Evolutionary conservation across 345 rosid genomes (phyloP), one percentile per base, ranked within the genome.

Genomic region (Acer campestre): DNA sequence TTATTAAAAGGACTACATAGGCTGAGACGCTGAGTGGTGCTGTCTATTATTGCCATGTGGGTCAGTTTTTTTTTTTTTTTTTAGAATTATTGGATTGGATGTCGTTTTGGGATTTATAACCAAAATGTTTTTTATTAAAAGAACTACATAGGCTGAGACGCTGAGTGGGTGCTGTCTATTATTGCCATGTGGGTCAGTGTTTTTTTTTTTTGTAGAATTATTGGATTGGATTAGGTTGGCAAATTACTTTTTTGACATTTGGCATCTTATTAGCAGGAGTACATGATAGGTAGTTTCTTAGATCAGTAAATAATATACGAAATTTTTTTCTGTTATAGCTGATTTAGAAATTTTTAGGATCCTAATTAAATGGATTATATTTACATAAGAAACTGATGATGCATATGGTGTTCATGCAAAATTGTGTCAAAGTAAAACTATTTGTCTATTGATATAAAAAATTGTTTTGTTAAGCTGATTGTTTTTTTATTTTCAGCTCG

Each of bases 401-500:
- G 70, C 12, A 63, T n/a, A 20, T 44, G n/a, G 25, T 12, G 25
- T 42, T 44, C 38, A 40, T 7, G n/a, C 14, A 27, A 17, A 71
- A 35, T 1, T 35, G 14, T 10, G 25, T 16, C 42, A 59, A 67
- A 67, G 17, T 72, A 35, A 35, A 58, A 25, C 12, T 48, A 3
- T 44, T 5, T n/a, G 22, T 44, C 8, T 13, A 7, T 46, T 69
- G 40, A 20, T 20, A 2, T 64, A 4, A 20, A 48, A 13, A 38
- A 12, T 4, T 7, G 6, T 49, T 20, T 77, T 46, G 29, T 74
- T 70, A 6, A 77, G 49, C 78, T 79, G 20, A 71, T 68, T 78
- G 38, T 23, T 67, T 61, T 67, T 77, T 25, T 7, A 76, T 25
- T 55, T 81, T 74, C 92, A 96, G 99, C 94, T 96, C 79, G 98